Conservation (phyloP, 2,329 filamentous ascomycete genomes). For the Berkeleyomyces rouxiae region DNA sequence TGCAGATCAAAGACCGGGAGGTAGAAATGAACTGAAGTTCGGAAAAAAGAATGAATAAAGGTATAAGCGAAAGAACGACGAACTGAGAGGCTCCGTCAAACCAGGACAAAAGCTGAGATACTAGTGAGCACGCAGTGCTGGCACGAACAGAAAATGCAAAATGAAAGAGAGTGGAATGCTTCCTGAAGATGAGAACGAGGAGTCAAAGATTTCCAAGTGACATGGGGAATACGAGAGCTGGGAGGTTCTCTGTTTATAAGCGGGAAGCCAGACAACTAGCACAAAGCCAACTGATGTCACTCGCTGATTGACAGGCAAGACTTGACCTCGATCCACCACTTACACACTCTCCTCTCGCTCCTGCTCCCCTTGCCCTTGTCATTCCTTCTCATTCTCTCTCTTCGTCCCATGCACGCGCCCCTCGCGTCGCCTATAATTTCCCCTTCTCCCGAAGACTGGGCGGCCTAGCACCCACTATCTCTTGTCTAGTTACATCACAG, state of each 20-base stretch:
- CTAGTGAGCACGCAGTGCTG: not conserved
- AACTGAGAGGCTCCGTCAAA: conserved; percentile 12
- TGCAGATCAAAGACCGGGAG: not conserved
- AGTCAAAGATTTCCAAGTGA: not conserved
- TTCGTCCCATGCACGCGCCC: not conserved
- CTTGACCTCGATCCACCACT: not conserved
- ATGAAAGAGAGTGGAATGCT: conserved; percentile 2
- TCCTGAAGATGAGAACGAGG: not conserved
- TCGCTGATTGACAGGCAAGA: not conserved
- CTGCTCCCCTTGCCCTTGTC: not conserved
- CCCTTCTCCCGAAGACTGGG: not conserved
- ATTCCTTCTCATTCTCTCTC: not conserved
- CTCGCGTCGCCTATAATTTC: not conserved
- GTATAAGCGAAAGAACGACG: conserved; percentile 1
- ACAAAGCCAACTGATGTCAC: not conserved
- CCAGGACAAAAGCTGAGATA: conserved; percentile 7
- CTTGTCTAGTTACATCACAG: too few species aligned
- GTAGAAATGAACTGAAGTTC: not conserved
- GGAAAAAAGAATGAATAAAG: not conserved
- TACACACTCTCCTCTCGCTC: not conserved
- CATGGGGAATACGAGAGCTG: not conserved
- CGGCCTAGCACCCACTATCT: not conserved
- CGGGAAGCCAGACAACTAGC: not conserved
- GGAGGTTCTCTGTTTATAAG: not conserved
- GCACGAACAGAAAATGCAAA: not conserved